Percentiles rank a stretch among this genome's conserved stretches.
Conservation (phyloP, 768 basidiomycete genomes). For the Russula sp. region DNA sequence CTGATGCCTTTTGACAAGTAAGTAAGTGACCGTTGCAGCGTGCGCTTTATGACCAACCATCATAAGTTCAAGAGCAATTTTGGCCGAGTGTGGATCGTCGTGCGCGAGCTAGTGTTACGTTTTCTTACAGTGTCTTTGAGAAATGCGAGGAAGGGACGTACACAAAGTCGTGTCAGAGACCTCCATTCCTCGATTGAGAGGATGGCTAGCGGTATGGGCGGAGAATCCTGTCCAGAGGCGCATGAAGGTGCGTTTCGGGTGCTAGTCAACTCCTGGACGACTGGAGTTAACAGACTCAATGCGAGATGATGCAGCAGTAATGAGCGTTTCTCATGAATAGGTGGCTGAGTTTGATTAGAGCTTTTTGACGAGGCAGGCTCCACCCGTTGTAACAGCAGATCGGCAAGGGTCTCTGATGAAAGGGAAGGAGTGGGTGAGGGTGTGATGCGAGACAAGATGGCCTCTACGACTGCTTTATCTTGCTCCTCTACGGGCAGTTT, state of each 20-base stretch:
- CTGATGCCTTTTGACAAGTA: constrained; percentile 1
- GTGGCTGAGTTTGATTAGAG: not conserved
- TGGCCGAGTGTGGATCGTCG: constrained; percentile 45
- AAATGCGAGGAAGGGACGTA: constrained; percentile 42
- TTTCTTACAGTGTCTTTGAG: not conserved
- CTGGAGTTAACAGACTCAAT: not conserved
- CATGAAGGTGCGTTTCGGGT: not conserved
- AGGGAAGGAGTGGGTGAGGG: not conserved
- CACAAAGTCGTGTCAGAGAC: constrained; percentile 46
- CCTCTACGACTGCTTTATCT: constrained; percentile 29
- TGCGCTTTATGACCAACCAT: constrained; percentile 30
- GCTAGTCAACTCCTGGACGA: not conserved
- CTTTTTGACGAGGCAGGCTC: not conserved
- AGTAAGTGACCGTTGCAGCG: not conserved
- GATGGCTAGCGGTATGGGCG: constrained; percentile 30
- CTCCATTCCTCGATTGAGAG: constrained; percentile 41
- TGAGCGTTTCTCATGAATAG: not conserved
- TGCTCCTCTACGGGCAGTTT: not conserved
- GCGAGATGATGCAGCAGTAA: constrained; percentile 1
- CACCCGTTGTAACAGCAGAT: constrained; percentile 4
- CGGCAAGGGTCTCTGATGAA: constrained; percentile 1
- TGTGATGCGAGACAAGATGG: constrained; percentile 27
- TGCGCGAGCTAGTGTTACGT: constrained; percentile 37
- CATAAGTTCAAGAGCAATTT: constrained; percentile 50
- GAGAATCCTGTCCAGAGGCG: not conserved